Evolutionary conservation across 495 filamentous ascomycete genomes (phyloP).

Genomic region (Rusavskia elegans): DNA sequence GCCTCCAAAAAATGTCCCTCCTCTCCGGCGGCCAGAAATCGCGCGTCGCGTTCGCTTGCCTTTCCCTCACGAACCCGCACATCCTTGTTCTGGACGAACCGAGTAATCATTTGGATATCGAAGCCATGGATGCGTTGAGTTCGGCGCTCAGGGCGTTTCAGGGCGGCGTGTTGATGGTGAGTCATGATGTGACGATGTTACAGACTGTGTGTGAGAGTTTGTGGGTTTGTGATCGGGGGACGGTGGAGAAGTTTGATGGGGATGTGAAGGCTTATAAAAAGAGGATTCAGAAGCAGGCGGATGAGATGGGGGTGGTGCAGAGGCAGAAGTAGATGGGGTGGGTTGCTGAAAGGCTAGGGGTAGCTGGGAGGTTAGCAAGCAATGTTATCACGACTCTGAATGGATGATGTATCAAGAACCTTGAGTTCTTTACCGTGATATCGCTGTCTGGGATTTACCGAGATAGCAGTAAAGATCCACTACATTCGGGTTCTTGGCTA

Average conservation of each 20-base stretch:
- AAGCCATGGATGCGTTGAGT: conserved; percentile 93
- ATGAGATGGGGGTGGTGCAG: conserved; percentile 67
- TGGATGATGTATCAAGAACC: neutral
- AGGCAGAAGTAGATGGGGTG: conserved; percentile 5
- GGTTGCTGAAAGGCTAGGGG: too few species aligned
- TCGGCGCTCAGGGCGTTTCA: conserved; percentile 73
- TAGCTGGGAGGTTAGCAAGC: too few species aligned
- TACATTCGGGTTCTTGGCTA: too few species aligned
- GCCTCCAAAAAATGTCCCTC: conserved; percentile 87
- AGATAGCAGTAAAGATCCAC: too few species aligned
- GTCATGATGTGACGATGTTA: conserved; percentile 97
- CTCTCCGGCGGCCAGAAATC: conserved; percentile 97
- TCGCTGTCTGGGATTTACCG: too few species aligned
- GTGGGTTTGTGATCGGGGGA: conserved; percentile 94
- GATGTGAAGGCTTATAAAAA: conserved; percentile 97
- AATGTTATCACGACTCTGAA: too few species aligned
- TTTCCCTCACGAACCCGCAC: conserved; percentile 85
- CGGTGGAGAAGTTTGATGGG: conserved; percentile 90
- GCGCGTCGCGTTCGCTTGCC: conserved; percentile 88
- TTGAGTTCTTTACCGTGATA: too few species aligned
- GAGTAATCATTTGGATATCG: conserved; percentile 96
- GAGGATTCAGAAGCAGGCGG: conserved; percentile 80
- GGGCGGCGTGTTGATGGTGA: conserved; percentile 95
- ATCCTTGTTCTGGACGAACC: conserved; percentile 97
- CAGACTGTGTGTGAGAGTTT: conserved; percentile 86